Evolutionary conservation across 2,329 filamentous ascomycete genomes (phyloP).

Genomic region (Diaporthe humulicola): DNA sequence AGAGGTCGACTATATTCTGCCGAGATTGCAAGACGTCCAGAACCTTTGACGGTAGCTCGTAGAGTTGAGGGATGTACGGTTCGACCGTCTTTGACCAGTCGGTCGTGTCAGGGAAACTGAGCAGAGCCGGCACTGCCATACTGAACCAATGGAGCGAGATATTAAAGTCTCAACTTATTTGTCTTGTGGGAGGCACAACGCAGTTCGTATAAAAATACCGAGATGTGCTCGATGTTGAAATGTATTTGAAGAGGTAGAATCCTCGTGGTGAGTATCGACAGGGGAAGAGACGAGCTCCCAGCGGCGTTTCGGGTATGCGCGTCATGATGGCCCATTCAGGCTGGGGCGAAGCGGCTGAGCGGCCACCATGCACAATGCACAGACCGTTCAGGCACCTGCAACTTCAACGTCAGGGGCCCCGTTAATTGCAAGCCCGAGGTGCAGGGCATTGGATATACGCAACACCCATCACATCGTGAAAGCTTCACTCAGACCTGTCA

Average conservation of each 20-base stretch:
- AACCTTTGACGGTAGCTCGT: constrained; percentile 76
- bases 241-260: neutral
- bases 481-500: neutral
- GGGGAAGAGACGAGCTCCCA: neutral
- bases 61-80: constrained; percentile 80
- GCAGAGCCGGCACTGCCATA: constrained; percentile 82
- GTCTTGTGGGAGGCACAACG: neutral
- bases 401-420: neutral
- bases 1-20: constrained; percentile 77
- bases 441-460: neutral
- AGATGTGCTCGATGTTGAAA: neutral
- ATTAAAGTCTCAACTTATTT: no score
- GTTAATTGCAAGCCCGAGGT: constrained; percentile 23
- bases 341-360: neutral
- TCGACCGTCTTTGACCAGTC: constrained; percentile 81
- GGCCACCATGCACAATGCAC: constrained; percentile 4
- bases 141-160: neutral
- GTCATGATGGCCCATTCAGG: constrained; percentile 34
- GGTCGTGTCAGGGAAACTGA: constrained; percentile 79
- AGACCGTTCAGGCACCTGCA: neutral
- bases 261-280: neutral
- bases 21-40: constrained; percentile 71
- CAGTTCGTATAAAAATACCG: neutral
- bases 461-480: neutral
- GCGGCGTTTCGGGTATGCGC: constrained; percentile 34